Percentiles rank a stretch among this genome's conserved stretches.
Conservation (phyloP, 495 filamentous ascomycete species). For the Penicillium alfredii region DNA sequence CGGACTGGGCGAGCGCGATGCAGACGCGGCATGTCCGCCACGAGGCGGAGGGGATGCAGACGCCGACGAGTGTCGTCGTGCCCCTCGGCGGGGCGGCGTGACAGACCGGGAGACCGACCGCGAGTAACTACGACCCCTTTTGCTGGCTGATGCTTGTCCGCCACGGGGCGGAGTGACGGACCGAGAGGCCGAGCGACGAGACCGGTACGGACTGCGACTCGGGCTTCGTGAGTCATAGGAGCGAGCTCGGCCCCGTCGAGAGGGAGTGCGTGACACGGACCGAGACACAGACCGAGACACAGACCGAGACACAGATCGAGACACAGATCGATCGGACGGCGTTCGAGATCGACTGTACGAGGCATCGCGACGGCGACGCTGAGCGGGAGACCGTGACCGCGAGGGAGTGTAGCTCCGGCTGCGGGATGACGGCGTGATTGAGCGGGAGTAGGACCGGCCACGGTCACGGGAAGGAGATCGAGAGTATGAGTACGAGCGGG, state of each 20-base stretch:
- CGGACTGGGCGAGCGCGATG: constrained; percentile 25
- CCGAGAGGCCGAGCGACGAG: constrained; percentile 27
- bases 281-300: constrained; percentile 8
- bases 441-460: constrained; percentile 35
- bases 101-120: constrained; percentile 31
- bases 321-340: constrained; percentile 14
- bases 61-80: constrained; percentile 19
- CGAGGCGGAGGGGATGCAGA: constrained; percentile 29
- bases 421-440: constrained; percentile 33
- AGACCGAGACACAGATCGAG: constrained; percentile 12
- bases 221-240: constrained; percentile 28
- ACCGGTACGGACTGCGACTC: constrained; percentile 21
- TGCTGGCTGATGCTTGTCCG: constrained; percentile 6
- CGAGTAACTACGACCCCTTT: constrained; percentile 26
- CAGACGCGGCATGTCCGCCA: constrained; percentile 14
- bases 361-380: constrained; percentile 26
- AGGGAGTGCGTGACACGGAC: constrained; percentile 25
- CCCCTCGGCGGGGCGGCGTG: constrained; percentile 25
- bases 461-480: constrained; percentile 34
- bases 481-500: constrained; percentile 35
- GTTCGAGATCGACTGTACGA: constrained; percentile 29
- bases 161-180: constrained; percentile 33
- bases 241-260: constrained; percentile 21
- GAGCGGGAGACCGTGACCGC: constrained; percentile 31
- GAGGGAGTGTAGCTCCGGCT: constrained; percentile 35